Evolutionary conservation across 2,329 filamentous ascomycete species (phyloP), one percentile per base, ranked within the genome.

Genomic region (Cladosporium sphaerospermum): DNA sequence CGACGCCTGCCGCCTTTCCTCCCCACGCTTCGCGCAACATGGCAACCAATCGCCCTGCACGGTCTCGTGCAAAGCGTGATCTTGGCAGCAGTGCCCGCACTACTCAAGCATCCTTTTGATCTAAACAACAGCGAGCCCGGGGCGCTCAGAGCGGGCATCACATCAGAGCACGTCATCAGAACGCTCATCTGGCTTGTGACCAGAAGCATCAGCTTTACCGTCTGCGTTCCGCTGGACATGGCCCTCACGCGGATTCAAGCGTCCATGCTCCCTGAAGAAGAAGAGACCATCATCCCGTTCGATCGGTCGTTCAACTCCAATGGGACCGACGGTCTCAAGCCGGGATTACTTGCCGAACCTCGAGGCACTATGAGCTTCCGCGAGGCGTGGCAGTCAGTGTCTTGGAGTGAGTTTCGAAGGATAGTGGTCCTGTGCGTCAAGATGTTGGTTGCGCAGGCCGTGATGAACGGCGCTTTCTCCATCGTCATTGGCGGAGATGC

Each of bases 1-100:
- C 55, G 55, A 14, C 55, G 55, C 33, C 39, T 57, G 37, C 53
- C 53, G 11, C 39, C 53, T 5, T 57, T 51, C 39, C n/a, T 57
- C 9, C 13, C 37, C 8, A 47, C 45, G 2, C 10, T 57, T n/a
- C 40, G 39, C 48, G 53, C 19, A n/a, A 42, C 13, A 9, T 52
- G 34, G 42, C 39, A 34, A 4, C 52, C 16, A 11, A 49, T 39
- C 4, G 32, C 11, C 4, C 32, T 13, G 18, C 37, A 7, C 32
- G 42, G 7, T 4, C 9, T 41, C 19, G 52, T 6, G 11, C 14
- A 37, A 2, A 14, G n/a, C n/a, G 3, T 14, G 11, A 14, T 39
- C 11, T 39, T 13, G 36, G 16, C 8, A 14, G 36, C n/a, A 10
- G 18, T 55, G 14, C 31, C 33, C 8, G 10, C n/a, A 9, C n/a